A percentile compares a stretch with the other conserved stretches of the same genome.
Conservation (phyloP, 441 rosid species). For the Jatropha multifida region DNA sequence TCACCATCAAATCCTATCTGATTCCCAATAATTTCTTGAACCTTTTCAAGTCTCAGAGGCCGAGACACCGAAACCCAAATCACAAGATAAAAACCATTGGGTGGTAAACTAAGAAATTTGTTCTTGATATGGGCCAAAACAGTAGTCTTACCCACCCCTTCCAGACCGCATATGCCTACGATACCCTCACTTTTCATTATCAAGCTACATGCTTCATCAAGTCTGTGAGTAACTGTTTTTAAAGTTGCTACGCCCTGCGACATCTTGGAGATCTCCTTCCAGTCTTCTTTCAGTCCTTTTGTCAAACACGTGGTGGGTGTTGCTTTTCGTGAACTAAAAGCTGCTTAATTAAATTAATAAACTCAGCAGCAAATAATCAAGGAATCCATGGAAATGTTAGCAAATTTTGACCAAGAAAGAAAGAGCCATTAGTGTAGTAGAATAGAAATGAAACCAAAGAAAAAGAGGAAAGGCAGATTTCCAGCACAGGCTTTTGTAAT, state of each 20-base stretch:
- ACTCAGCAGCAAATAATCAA: too few relatives aligned
- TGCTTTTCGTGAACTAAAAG: too few relatives aligned
- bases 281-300: not conserved
- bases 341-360: too few relatives aligned
- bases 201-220: conserved; percentile 35
- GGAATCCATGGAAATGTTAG: too few relatives aligned
- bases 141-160: conserved; percentile 61
- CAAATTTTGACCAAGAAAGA: too few relatives aligned
- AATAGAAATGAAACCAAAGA: too few relatives aligned
- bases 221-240: not conserved
- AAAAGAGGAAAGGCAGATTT: too few relatives aligned
- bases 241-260: not conserved
- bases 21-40: conserved; percentile 38
- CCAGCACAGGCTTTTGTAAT: too few relatives aligned
- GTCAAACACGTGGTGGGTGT: too few relatives aligned
- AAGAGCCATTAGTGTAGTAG: too few relatives aligned
- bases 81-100: conserved; percentile 35
- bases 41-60: conserved; percentile 27
- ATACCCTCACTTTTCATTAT: conserved; percentile 27
- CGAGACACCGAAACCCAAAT: conserved; percentile 49
- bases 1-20: conserved; percentile 33
- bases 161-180: conserved; percentile 47
- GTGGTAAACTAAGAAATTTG: conserved; percentile 14
- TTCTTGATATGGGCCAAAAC: conserved; percentile 47
- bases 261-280: not conserved